A percentile compares a stretch with the other conserved stretches of the same genome.
phyloP scores from a whole-genome alignment of 345 rosid species.

The Dimocarpus longan region DNA sequence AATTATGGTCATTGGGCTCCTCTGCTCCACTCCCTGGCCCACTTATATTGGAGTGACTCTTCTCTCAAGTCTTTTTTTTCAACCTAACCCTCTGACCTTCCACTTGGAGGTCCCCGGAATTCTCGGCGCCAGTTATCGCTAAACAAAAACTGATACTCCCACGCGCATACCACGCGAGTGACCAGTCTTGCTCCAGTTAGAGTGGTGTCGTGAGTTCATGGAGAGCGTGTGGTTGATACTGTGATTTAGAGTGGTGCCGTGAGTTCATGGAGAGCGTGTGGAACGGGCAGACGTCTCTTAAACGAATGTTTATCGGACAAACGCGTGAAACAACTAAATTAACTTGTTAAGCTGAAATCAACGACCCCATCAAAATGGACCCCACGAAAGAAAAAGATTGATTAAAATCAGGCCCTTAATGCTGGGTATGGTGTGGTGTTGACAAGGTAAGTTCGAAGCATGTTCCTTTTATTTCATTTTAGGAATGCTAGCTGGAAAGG shows the following conservation, averaged over 20 bases:
- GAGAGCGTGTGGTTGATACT: not conserved
- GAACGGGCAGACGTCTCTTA: no score
- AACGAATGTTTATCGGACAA: not conserved
- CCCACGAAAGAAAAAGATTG: not conserved
- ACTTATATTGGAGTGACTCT: not conserved
- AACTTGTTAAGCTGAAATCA: not conserved
- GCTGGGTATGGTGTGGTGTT: not conserved
- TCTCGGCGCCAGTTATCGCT: conserved; percentile 47
- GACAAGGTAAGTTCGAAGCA: not conserved
- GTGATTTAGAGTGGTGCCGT: not conserved
- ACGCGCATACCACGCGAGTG: not conserved
- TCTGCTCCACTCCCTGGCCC: conserved; percentile 17
- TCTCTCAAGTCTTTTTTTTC: not conserved
- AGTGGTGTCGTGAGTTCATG: not conserved
- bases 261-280: not conserved
- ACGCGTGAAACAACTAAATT: conserved; percentile 14
- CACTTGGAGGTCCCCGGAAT: conserved; percentile 32
- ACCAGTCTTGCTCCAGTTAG: not conserved
- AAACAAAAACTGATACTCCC: not conserved
- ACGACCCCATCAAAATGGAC: not conserved
- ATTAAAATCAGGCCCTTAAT: not conserved
- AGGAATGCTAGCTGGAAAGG: conserved; percentile 16
- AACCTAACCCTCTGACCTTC: conserved; percentile 48
- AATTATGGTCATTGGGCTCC: conserved; percentile 3
- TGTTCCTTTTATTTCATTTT: not conserved